phyloP scores from a whole-genome alignment of 2,329 filamentous ascomycete species.

The Pestalotiopsis fici region DNA sequence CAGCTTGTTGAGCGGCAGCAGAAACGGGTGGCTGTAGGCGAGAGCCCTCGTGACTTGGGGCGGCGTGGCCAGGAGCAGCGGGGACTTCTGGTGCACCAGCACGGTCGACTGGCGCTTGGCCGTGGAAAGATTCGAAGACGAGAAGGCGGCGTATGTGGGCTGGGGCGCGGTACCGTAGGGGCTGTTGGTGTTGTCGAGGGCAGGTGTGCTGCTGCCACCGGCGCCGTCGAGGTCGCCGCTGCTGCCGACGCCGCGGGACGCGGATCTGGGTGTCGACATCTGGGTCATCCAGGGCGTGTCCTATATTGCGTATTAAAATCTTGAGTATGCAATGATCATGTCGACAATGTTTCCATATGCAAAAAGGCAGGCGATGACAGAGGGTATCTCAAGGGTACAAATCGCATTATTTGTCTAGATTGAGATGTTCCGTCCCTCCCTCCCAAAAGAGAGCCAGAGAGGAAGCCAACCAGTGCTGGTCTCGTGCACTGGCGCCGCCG shows the following conservation, averaged over 20 bases:
- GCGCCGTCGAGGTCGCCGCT: constrained; percentile 28
- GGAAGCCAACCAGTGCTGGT: no score
- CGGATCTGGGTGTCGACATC: constrained; percentile 47
- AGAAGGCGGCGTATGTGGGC: constrained; percentile 82
- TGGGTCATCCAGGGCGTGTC: constrained; percentile 56
- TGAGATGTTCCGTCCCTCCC: no score
- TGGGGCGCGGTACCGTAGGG: constrained; percentile 51
- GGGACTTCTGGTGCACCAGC: constrained; percentile 95
- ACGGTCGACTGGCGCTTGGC: constrained; percentile 85
- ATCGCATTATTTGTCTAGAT: background rate
- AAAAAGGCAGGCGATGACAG: background rate
- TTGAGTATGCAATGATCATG: background rate
- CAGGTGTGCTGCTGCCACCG: constrained; percentile 26
- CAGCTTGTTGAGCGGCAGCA: constrained; percentile 84
- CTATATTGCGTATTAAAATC: constrained; percentile 22
- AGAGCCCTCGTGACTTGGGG: constrained; percentile 92
- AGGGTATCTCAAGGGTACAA: background rate
- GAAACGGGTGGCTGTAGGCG: constrained; percentile 93
- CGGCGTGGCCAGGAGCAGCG: constrained; percentile 87
- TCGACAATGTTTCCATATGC: background rate
- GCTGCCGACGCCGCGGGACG: constrained; percentile 35
- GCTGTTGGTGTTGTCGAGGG: constrained; percentile 22
- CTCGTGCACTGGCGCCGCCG: no score
- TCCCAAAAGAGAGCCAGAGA: no score
- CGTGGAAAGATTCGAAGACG: constrained; percentile 76